Evolutionary conservation across 2,329 filamentous ascomycete genomes (phyloP).

Genomic region (Botryosphaeria dothidea): DNA sequence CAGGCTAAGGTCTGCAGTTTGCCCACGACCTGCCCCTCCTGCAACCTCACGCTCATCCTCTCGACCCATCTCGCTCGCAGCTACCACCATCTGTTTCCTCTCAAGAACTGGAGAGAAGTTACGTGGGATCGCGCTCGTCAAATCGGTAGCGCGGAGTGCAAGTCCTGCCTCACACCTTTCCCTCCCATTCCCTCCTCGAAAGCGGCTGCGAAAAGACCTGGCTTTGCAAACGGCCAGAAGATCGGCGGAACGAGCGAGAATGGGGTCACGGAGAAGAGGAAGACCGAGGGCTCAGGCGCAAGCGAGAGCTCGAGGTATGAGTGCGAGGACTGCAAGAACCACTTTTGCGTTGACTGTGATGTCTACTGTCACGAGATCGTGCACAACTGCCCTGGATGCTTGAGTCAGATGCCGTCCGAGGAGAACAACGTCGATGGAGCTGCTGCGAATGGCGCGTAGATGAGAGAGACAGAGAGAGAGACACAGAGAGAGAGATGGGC

Average conservation of each 20-base stretch:
- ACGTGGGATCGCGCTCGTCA: constrained; percentile 70
- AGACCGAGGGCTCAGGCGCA: constrained; percentile 58
- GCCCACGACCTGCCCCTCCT: constrained; percentile 87
- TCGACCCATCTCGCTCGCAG: constrained; percentile 62
- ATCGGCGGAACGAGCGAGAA: constrained; percentile 21
- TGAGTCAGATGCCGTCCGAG: constrained; percentile 36
- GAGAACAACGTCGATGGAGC: not conserved
- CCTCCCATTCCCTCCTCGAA: constrained; percentile 49
- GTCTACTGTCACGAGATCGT: constrained; percentile 91
- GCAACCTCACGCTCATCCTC: constrained; percentile 87
- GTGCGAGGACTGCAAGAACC: constrained; percentile 80
- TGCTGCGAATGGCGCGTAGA: not conserved
- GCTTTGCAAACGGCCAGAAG: constrained; percentile 16
- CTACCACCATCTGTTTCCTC: constrained; percentile 41
- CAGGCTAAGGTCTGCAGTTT: constrained; percentile 84
- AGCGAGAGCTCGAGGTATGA: constrained; percentile 88
- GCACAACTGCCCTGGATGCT: constrained; percentile 94
- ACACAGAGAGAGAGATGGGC: too few relatives aligned
- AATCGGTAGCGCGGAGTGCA: constrained; percentile 61
- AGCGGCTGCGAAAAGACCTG: not conserved
- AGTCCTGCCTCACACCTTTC: constrained; percentile 75
- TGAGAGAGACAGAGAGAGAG: too few relatives aligned
- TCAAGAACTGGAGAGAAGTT: constrained; percentile 89
- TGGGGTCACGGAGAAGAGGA: constrained; percentile 33
- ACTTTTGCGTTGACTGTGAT: constrained; percentile 98